Percentiles rank a stretch among this genome's conserved stretches.
These are phyloP conservation scores for Penicillium sp. DNA, from an alignment of 2,329 filamentous ascomycete species.

Conservation along the genomic window DNA sequence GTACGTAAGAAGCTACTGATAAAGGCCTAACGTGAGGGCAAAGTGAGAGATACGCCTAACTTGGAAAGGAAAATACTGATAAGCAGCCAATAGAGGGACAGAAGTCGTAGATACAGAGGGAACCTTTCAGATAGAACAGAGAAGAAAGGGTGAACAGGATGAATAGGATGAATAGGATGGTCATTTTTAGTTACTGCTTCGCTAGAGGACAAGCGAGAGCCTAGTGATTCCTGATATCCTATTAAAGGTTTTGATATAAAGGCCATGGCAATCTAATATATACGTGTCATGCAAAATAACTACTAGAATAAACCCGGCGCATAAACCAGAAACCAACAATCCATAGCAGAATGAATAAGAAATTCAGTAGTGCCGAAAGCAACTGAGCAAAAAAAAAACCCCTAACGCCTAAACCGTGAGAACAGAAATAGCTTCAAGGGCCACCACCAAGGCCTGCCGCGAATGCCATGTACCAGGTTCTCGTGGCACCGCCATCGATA, in stretches of 20 bases:
- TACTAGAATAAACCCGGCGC: not conserved
- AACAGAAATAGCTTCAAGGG: not conserved
- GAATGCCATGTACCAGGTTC: conserved; percentile 80
- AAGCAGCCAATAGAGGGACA: too few species aligned
- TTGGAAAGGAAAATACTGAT: too few species aligned
- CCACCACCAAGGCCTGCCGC: conserved; percentile 52
- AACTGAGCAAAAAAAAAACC: not conserved
- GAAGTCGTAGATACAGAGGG: too few species aligned
- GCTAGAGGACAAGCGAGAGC: not conserved
- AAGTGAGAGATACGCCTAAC: too few species aligned
- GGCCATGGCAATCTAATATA: conserved; percentile 3
- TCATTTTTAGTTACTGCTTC: too few species aligned
- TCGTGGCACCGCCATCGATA: conserved; percentile 69
- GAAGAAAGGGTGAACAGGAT: too few species aligned
- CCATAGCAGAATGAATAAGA: not conserved
- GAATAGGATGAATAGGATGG: too few species aligned
- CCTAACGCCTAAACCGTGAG: not conserved
- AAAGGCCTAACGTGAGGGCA: too few species aligned
- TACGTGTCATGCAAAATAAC: conserved; percentile 1
- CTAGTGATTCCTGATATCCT: not conserved
- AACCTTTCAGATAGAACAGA: too few species aligned
- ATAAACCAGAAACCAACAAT: not conserved
- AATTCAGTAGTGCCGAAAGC: not conserved
- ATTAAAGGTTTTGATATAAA: not conserved
- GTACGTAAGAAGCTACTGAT: too few species aligned